Conservation (phyloP, 2,329 filamentous ascomycete species). For the Neurospora crassa region DNA sequence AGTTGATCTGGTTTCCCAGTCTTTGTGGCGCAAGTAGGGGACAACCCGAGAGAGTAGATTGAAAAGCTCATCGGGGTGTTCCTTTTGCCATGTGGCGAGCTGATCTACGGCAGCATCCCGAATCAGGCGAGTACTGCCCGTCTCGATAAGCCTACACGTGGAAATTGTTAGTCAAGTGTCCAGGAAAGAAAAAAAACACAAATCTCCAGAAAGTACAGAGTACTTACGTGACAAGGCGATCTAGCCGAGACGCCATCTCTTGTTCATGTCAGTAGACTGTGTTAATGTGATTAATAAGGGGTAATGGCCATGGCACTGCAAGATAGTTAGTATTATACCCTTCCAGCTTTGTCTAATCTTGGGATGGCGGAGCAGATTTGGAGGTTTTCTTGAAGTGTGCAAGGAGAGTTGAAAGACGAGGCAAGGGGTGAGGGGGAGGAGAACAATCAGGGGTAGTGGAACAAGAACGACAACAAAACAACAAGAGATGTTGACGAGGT, state of each 20-base stretch:
- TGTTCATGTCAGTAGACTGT: constrained; percentile 25
- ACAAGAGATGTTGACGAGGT: neutral
- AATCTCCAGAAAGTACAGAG: constrained; percentile 5
- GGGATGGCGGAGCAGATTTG: neutral
- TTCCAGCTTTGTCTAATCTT: neutral
- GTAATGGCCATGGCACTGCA: constrained; percentile 17
- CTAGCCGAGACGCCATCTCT: constrained; percentile 57
- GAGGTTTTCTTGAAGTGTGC: neutral
- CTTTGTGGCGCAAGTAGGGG: constrained; percentile 89
- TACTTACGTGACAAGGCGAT: constrained; percentile 79
- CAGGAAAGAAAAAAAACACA: neutral
- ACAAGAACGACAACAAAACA: neutral
- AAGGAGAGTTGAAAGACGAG: neutral
- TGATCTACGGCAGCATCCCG: constrained; percentile 95
- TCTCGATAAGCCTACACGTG: constrained; percentile 72
- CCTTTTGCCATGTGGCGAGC: constrained; percentile 94
- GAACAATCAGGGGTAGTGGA: neutral
- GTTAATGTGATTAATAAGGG: constrained; percentile 7
- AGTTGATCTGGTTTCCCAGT: constrained; percentile 93
- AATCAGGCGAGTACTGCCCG: constrained; percentile 90
- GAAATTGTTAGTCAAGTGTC: constrained; percentile 9
- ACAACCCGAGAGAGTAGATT: constrained; percentile 88
- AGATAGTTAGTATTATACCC: constrained; percentile 7
- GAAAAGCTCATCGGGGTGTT: constrained; percentile 94
- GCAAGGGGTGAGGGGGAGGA: neutral